These are phyloP conservation scores for Mucor irregularis DNA, from an alignment of 371 early-diverging fungal species.

Conservation along the genomic window DNA sequence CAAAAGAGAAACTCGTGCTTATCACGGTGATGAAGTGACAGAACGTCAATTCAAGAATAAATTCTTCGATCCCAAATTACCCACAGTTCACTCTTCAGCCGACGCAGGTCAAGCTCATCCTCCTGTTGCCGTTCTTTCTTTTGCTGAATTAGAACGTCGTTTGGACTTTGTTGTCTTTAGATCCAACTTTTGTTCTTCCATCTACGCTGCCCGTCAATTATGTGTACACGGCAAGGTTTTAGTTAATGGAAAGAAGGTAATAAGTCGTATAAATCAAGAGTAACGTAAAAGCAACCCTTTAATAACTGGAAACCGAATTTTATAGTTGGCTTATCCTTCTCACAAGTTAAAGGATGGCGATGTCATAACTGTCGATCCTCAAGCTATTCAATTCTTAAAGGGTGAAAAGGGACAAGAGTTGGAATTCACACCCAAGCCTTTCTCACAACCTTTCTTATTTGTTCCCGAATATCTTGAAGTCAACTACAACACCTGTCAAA, in stretches of 20 bases:
- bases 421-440: conserved; percentile 75
- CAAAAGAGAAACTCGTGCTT: conserved; percentile 90
- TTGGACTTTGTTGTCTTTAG: conserved; percentile 93
- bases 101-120: conserved; percentile 58
- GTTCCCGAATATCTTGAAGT: conserved; percentile 96
- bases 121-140: conserved; percentile 81
- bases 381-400: conserved; percentile 72
- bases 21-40: conserved; percentile 89
- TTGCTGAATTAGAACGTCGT: conserved; percentile 88
- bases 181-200: conserved; percentile 84
- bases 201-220: conserved; percentile 82
- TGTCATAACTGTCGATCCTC: conserved; percentile 83
- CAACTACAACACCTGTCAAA: conserved; percentile 90
- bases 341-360: conserved; percentile 88
- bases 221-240: conserved; percentile 87
- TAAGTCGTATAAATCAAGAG: not conserved
- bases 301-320: not conserved
- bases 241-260: conserved; percentile 89
- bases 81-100: conserved; percentile 63
- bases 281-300: too few species aligned
- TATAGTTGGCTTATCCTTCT: conserved; percentile 70
- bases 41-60: conserved; percentile 79
- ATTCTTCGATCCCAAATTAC: conserved; percentile 73
- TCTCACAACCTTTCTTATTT: conserved; percentile 95
- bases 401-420: conserved; percentile 57